Evolutionary conservation across 2,329 filamentous ascomycete species (phyloP), one percentile per base, ranked within the genome.

Genomic region (Curvularia sp.): DNA sequence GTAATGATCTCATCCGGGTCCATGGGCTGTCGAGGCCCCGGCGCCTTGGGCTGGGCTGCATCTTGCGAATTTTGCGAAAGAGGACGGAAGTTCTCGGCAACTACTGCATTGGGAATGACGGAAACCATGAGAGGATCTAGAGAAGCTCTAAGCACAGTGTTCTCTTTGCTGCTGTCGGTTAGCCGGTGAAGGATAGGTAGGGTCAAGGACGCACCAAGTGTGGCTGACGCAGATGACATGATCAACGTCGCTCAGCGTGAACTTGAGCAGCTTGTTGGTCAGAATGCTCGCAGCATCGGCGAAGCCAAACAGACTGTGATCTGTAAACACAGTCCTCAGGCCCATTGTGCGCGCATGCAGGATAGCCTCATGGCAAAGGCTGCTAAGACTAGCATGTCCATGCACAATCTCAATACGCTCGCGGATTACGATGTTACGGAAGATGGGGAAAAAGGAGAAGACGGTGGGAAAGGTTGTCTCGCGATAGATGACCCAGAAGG

Each of bases 161-260:
- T 99, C 77, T 99, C 95, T 77, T 99, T 99, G 81, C 93, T 96
- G 63, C 34, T 9, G 4, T 2, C 1, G 2, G 25, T 73, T 51
- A 73, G 65, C 28, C 51, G 19, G n/a, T 30, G 5, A 8, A 12
- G 3, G 21, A 15, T 5, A 27, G 3, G 10, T 13, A 6, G 1
- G 8, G 3, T 2, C 9, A 10, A 15, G 27, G 27, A 63, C 68
- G n/a, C 80, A 95, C 93, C 94, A 97, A 38, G 95, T 99, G 81
- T 99, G 93, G 78, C 93, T 97, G 70, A 99, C 95, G 72, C 95
- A 99, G 46, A 99, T 96, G 61, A 96, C 93, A 83, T 99, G 95
- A 73, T 98, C 95, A 13, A 99, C 93, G 74, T 99, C 95, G 75
- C 94, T 98, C 64, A 99, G 77, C 0, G 88, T 94, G 73, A 99